phyloP scores from a whole-genome alignment of 345 rosid species.

The Dovyalis caffra region DNA sequence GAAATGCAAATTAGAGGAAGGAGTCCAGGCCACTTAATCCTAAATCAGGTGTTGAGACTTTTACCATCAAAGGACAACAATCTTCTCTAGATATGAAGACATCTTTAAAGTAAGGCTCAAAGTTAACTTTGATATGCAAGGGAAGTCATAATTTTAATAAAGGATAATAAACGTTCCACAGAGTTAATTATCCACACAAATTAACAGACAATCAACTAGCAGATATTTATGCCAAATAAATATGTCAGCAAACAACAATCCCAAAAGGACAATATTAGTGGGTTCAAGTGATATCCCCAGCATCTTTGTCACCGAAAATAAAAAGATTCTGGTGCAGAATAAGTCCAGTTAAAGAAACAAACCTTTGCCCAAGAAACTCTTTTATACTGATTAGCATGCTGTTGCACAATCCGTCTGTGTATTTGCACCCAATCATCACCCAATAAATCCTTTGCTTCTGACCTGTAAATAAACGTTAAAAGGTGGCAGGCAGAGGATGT shows the following conservation, averaged over 20 bases:
- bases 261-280: not conserved
- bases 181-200: not conserved
- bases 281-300: not conserved
- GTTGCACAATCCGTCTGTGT: conserved; percentile 90
- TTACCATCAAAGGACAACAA: not conserved
- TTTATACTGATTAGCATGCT: conserved; percentile 95
- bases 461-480: conserved; percentile 43
- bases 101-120: not conserved
- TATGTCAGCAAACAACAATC: not conserved
- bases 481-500: not conserved
- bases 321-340: not conserved
- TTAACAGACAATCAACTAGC: not conserved
- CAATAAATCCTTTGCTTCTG: conserved; percentile 89
- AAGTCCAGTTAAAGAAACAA: not conserved
- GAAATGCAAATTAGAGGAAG: not conserved
- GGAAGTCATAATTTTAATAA: not conserved
- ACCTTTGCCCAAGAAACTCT: conserved; percentile 99
- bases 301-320: not conserved
- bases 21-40: not conserved
- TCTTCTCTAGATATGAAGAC: not conserved
- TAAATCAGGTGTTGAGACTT: not conserved
- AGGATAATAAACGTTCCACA: not conserved
- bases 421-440: conserved; percentile 99
- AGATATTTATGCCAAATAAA: not conserved
- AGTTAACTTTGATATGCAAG: not conserved